phyloP scores from a whole-genome alignment of 495 filamentous ascomycete species.

The Pyronema domesticum region DNA sequence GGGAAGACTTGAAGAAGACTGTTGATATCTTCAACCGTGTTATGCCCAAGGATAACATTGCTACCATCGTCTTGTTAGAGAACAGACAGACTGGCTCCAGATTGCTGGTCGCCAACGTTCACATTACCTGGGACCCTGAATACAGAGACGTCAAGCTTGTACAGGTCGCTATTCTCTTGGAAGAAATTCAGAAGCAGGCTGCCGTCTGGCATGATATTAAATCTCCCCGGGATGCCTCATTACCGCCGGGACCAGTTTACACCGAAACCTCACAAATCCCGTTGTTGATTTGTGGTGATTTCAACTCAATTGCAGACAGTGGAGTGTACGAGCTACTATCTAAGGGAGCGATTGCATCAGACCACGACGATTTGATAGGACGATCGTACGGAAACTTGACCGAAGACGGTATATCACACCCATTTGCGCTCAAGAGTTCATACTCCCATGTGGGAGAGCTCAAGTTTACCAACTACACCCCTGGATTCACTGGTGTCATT shows the following conservation, averaged over 20 bases:
- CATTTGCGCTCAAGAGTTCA: conserved; percentile 79
- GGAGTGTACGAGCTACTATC: conserved; percentile 77
- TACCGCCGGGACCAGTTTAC: conserved; percentile 51
- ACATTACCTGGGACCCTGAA: conserved; percentile 83
- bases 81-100: conserved; percentile 72
- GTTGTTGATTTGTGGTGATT: conserved; percentile 80
- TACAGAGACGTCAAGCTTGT: conserved; percentile 88
- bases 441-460: conserved; percentile 60
- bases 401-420: conserved; percentile 74
- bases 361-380: conserved; percentile 58
- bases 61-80: conserved; percentile 74
- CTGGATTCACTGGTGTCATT: conserved; percentile 71
- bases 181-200: conserved; percentile 63
- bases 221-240: conserved; percentile 38
- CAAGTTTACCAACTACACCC: conserved; percentile 90
- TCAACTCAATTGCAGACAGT: conserved; percentile 73
- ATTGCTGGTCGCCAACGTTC: conserved; percentile 79
- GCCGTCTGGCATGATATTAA: conserved; percentile 49
- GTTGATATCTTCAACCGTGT: conserved; percentile 94
- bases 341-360: conserved; percentile 48
- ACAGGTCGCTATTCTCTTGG: conserved; percentile 86
- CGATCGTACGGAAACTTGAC: conserved; percentile 80
- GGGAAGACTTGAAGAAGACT: conserved; percentile 85
- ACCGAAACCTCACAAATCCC: conserved; percentile 70
- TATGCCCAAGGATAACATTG: conserved; percentile 95